Conservation (phyloP, 2,329 filamentous ascomycete genomes). For the Trichoderma cornu-damae region DNA sequence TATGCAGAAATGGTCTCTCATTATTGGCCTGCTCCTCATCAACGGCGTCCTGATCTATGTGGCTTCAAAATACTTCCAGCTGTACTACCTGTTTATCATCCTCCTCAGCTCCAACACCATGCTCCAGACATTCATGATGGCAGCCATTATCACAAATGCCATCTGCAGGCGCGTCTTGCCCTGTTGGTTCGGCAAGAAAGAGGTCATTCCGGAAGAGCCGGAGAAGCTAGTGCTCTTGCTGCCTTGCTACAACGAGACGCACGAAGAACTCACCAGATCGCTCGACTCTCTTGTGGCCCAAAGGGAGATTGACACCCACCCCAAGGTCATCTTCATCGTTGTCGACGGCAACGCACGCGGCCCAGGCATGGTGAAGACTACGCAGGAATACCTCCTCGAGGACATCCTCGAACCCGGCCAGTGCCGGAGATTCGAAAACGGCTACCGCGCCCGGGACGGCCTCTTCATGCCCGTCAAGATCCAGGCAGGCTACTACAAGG, state of each 20-base stretch:
- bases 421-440: constrained; percentile 35
- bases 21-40: constrained; percentile 32
- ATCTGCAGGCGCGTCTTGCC: constrained; percentile 31
- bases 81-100: constrained; percentile 41
- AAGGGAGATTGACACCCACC: constrained; percentile 38
- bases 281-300: constrained; percentile 44
- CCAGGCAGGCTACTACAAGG: constrained; percentile 41
- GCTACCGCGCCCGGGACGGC: constrained; percentile 43
- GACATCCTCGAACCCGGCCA: constrained; percentile 40
- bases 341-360: constrained; percentile 45
- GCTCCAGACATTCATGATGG: constrained; percentile 40
- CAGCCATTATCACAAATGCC: constrained; percentile 33
- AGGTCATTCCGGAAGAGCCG: constrained; percentile 33
- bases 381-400: constrained; percentile 43
- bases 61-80: constrained; percentile 35
- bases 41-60: constrained; percentile 37
- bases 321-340: constrained; percentile 42
- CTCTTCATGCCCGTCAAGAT: constrained; percentile 43
- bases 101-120: constrained; percentile 44
- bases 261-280: constrained; percentile 40
- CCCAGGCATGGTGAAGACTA: constrained; percentile 44
- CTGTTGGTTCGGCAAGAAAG: constrained; percentile 30
- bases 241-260: constrained; percentile 47
- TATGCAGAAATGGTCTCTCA: constrained; percentile 38
- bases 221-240: constrained; percentile 44